Conservation (phyloP, 1,284 basidiomycete genomes). For the Papiliotrema fonsecae region DNA sequence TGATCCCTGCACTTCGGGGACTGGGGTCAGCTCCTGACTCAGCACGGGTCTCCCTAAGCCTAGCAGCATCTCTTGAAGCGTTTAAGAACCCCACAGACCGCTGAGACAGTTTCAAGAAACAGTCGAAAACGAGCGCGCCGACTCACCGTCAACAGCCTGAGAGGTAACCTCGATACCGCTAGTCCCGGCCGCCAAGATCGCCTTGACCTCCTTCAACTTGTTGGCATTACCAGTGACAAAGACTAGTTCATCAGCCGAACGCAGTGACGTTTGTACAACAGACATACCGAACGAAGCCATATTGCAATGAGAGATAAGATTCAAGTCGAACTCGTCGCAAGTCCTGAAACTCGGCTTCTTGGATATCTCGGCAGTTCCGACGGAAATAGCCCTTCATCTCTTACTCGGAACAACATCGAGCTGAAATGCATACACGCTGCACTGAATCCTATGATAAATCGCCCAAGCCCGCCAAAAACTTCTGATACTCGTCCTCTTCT, state of each 20-base stretch:
- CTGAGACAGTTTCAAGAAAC: too few relatives aligned
- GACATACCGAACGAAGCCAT: constrained; percentile 8
- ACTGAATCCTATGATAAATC: constrained; percentile 20
- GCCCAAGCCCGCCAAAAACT: constrained; percentile 40
- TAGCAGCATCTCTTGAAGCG: too few relatives aligned
- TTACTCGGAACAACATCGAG: too few relatives aligned
- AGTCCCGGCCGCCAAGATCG: constrained; percentile 40
- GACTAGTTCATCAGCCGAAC: constrained; percentile 51
- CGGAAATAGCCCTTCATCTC: too few relatives aligned
- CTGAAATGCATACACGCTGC: too few relatives aligned
- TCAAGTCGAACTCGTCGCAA: not conserved
- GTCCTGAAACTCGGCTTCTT: not conserved
- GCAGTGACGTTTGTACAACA: not conserved
- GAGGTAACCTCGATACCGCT: constrained; percentile 39
- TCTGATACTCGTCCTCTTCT: constrained; percentile 41
- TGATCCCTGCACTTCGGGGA: constrained; percentile 90
- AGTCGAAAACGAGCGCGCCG: not conserved
- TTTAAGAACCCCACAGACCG: too few relatives aligned
- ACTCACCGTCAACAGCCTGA: constrained; percentile 41
- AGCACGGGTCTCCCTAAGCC: not conserved
- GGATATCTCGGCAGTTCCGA: not conserved
- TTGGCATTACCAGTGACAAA: constrained; percentile 94
- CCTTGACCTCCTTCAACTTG: constrained; percentile 82
- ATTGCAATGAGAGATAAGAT: not conserved
- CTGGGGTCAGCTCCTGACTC: constrained; percentile 47